A percentile compares a stretch with the other conserved stretches of the same genome.
Conservation (phyloP, 495 filamentous ascomycete species). For the Lophiostoma macrostomum region DNA sequence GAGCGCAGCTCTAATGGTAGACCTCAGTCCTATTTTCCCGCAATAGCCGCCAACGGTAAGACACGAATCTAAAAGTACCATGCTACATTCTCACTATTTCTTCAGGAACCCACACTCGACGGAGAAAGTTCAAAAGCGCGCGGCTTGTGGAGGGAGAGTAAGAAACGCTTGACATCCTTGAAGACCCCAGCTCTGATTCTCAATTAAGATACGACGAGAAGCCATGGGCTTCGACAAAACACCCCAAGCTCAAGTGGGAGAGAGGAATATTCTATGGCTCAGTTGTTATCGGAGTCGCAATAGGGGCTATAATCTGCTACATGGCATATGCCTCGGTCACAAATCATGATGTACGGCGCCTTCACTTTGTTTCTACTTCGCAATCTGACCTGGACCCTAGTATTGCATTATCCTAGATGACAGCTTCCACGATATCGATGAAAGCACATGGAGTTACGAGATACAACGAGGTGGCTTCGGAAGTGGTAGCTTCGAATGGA, state of each 20-base stretch:
- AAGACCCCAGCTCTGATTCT: neutral
- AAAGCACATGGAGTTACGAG: conserved; percentile 40
- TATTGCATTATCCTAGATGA: conserved; percentile 46
- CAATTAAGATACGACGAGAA: conserved; percentile 24
- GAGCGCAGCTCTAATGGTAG: conserved; percentile 11
- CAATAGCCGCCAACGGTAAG: conserved; percentile 4
- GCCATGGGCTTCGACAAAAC: conserved; percentile 26
- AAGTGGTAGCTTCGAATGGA: conserved; percentile 48
- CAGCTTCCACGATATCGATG: conserved; percentile 41
- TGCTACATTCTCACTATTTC: neutral
- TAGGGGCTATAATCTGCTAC: conserved; percentile 30
- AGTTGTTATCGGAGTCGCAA: conserved; percentile 17
- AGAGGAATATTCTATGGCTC: conserved; percentile 28
- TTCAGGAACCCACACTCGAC: conserved; percentile 5
- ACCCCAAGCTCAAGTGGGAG: conserved; percentile 31
- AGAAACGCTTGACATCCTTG: neutral
- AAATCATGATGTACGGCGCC: conserved; percentile 14
- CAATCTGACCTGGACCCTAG: conserved; percentile 6
- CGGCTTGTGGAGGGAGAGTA: conserved; percentile 24
- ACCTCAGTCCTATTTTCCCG: conserved; percentile 17
- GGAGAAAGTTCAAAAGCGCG: conserved; percentile 31
- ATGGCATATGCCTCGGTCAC: conserved; percentile 26
- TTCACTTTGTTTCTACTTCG: neutral
- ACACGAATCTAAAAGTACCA: neutral
- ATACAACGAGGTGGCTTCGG: conserved; percentile 46